Base-by-base conservation (phyloP, 495 filamentous ascomycete genomes). In the Aspergillus bertholletiae region DNA sequence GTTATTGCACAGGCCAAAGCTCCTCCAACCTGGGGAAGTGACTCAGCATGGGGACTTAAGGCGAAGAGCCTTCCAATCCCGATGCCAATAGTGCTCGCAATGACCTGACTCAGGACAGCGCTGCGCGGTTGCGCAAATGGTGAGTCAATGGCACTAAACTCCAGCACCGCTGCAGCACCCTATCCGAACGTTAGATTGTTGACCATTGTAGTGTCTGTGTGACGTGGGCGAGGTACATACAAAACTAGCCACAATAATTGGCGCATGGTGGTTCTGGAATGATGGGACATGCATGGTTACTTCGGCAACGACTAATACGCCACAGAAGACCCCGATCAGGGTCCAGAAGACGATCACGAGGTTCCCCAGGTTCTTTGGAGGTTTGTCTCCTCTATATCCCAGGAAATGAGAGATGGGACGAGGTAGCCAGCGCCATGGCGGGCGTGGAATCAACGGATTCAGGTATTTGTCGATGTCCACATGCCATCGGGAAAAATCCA, bases 91-190 rank as follows among this genome's bases (percentile, higher is more conserved):
- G 87, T 20, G 18, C 87, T 82, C 1, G 86, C 78, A 49, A 95
- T 65, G 11, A 87, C 23, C 61, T 96, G 90, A 39, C 88, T 87
- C 18, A 90, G 58, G 32, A 96, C 71, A 9, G 82, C 76, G 62
- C 88, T 92, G 21, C 91, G 86, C 0, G 92, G 92, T 57, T 96
- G 91, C 0, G 90, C 81, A 30, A 96, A 82, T 11, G 91, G 90
- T 0, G 89, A 91, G n/a, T 87, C 80, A 60, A 94, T 86, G 45
- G 82, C 76, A 49, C 82, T 80, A 68, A 87, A 92, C 59, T 87
- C 75, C 47, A 93, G 76, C 13, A 91, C 84, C n/a, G 88, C 88
- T 5, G 88, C 84, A 4, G 89, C 89, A 47, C 88, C 88, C 88
- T 89, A 40, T 17, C 18, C 22, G 23, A 32, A 18, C 17, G 53